Percentiles rank a stretch among this genome's conserved stretches.
These are phyloP conservation scores for Fusarium sublunatum DNA, from an alignment of 2,329 filamentous ascomycete genomes.

Conservation along the genomic window DNA sequence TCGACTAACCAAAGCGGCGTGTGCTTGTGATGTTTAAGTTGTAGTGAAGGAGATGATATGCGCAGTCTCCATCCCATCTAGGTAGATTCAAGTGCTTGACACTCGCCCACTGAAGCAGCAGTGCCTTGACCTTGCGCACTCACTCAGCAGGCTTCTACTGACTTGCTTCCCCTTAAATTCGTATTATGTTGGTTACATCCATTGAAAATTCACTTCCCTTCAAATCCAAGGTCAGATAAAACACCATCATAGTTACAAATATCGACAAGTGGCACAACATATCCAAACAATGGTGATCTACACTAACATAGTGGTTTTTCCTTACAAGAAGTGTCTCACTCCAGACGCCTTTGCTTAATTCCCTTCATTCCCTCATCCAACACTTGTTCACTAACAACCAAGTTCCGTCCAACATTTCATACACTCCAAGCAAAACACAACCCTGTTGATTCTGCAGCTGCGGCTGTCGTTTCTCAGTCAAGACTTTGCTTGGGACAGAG, in stretches of 20 bases:
- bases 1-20: background rate
- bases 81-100: background rate
- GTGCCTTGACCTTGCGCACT: conserved; percentile 1
- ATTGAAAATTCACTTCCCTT: too few species aligned
- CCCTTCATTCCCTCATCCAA: background rate
- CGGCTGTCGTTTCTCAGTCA: background rate
- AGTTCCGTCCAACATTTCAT: background rate
- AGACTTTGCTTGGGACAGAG: background rate
- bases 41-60: conserved; percentile 5
- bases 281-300: background rate
- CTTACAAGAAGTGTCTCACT: background rate
- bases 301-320: background rate
- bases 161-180: background rate
- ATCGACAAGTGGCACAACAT: background rate
- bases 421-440: background rate
- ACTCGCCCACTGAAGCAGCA: conserved; percentile 7
- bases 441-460: background rate
- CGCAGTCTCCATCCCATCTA: background rate
- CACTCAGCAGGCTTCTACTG: background rate
- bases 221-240: too few species aligned
- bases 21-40: conserved; percentile 5
- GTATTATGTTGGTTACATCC: too few species aligned
- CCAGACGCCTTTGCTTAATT: background rate
- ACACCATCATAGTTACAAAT: too few species aligned
- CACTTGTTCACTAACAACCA: background rate